A percentile compares a stretch with the other conserved stretches of the same genome.
Conservation (phyloP, 495 filamentous ascomycete species). For the Neurospora sp. region DNA sequence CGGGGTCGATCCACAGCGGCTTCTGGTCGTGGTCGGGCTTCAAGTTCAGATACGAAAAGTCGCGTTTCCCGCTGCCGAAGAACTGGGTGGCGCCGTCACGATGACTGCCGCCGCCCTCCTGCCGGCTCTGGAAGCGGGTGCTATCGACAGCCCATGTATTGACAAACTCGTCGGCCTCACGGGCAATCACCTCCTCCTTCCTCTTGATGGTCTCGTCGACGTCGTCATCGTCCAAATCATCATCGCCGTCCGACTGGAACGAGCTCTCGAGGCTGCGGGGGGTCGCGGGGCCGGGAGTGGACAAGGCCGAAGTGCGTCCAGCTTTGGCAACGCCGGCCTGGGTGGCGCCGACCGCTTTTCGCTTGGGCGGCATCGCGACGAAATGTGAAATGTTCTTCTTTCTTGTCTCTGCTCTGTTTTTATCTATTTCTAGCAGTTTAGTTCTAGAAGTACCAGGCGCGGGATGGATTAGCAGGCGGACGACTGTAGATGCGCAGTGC, state of each 20-base stretch:
- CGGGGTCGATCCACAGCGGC: slow-evolving; percentile 85
- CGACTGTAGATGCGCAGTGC: background rate
- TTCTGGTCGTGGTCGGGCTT: slow-evolving; percentile 83
- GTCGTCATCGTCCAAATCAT: slow-evolving; percentile 54
- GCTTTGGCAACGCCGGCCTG: slow-evolving; percentile 38
- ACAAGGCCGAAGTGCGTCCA: slow-evolving; percentile 50
- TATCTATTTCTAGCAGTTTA: background rate
- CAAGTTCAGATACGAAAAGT: slow-evolving; percentile 70
- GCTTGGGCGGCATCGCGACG: slow-evolving; percentile 59
- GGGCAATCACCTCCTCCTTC: slow-evolving; percentile 45
- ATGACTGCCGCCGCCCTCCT: slow-evolving; percentile 14
- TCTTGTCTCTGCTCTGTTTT: background rate
- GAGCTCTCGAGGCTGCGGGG: slow-evolving; percentile 57
- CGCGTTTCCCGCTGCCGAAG: slow-evolving; percentile 36
- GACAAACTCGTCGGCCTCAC: slow-evolving; percentile 54
- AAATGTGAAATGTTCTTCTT: background rate
- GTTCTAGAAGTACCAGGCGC: background rate
- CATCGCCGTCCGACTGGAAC: slow-evolving; percentile 30
- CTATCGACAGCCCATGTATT: slow-evolving; percentile 33
- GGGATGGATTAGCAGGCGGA: background rate
- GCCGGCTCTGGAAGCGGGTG: slow-evolving; percentile 29
- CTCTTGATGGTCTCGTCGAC: slow-evolving; percentile 47
- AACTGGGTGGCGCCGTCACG: slow-evolving; percentile 36
- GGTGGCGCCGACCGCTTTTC: slow-evolving; percentile 58
- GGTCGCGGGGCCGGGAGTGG: slow-evolving; percentile 57